phyloP scores from a whole-genome alignment of 768 basidiomycete genomes.

The Hericium rajendrae region DNA sequence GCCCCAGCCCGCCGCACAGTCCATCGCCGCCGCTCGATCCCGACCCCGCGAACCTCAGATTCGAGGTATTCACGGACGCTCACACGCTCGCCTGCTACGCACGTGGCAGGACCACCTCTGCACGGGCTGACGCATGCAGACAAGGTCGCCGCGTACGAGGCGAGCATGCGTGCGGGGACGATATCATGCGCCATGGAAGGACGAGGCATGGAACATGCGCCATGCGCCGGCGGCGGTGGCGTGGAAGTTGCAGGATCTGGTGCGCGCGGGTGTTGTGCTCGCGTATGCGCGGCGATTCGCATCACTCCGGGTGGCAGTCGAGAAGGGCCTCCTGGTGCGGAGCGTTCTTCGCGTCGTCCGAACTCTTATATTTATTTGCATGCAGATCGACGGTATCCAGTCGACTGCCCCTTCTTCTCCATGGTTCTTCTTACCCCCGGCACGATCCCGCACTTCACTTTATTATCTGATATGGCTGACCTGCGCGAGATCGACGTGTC shows the following conservation, averaged over 20 bases:
- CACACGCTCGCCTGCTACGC: too few species aligned
- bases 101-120: too few species aligned
- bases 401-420: slow-evolving; percentile 22
- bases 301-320: slow-evolving; percentile 26
- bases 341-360: too few species aligned
- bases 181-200: too few species aligned
- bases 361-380: background rate
- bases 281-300: slow-evolving; percentile 41
- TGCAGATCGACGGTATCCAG: slow-evolving; percentile 38
- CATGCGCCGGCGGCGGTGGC: slow-evolving; percentile 24
- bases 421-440: slow-evolving; percentile 31
- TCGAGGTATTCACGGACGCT: too few species aligned
- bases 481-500: slow-evolving; percentile 28
- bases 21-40: too few species aligned
- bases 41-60: too few species aligned
- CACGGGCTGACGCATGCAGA: too few species aligned
- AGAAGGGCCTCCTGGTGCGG: slow-evolving; percentile 46
- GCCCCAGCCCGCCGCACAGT: too few species aligned
- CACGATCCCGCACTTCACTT: background rate
- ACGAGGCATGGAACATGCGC: too few species aligned
- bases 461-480: slow-evolving; percentile 13
- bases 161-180: too few species aligned
- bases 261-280: slow-evolving; percentile 45
- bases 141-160: too few species aligned
- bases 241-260: slow-evolving; percentile 34